phyloP scores from a whole-genome alignment of 2,329 filamentous ascomycete species.

The Alternaria sp. region DNA sequence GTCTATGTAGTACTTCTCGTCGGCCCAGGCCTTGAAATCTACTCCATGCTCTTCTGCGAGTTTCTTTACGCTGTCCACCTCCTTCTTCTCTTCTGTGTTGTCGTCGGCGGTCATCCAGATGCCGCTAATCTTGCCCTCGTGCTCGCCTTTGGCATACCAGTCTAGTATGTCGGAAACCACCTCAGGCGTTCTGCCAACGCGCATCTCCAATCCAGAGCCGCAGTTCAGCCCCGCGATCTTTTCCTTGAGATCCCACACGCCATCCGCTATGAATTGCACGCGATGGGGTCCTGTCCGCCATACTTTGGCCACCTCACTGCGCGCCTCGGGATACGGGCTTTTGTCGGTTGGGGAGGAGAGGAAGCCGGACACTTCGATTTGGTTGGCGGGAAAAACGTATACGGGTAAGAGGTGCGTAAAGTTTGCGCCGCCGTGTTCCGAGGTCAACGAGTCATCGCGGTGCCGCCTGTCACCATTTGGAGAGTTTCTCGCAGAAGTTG shows the following conservation, averaged over 20 bases:
- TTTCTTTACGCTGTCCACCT: slow-evolving; percentile 64
- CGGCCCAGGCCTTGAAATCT: slow-evolving; percentile 69
- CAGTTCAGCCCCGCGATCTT: slow-evolving; percentile 65
- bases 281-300: slow-evolving; percentile 78
- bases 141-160: slow-evolving; percentile 39
- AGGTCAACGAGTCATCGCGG: slow-evolving; percentile 46
- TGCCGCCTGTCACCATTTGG: slow-evolving; percentile 30
- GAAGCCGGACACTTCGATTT: slow-evolving; percentile 78
- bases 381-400: slow-evolving; percentile 71
- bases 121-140: slow-evolving; percentile 60
- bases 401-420: slow-evolving; percentile 68
- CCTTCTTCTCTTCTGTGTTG: slow-evolving; percentile 70
- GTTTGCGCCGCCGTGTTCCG: slow-evolving; percentile 24
- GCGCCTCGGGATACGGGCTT: slow-evolving; percentile 70
- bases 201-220: slow-evolving; percentile 62
- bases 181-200: slow-evolving; percentile 67
- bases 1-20: slow-evolving; percentile 81
- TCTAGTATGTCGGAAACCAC: slow-evolving; percentile 66
- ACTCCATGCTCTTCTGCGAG: slow-evolving; percentile 61
- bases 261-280: slow-evolving; percentile 73
- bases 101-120: slow-evolving; percentile 79
- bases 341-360: slow-evolving; percentile 55
- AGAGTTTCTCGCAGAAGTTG: slow-evolving; percentile 10
- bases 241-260: slow-evolving; percentile 74
- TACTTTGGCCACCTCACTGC: slow-evolving; percentile 68